Evolutionary conservation across 768 basidiomycete species (phyloP), one percentile per base, ranked within the genome.

Genomic region (Leccinum pellstonianum): DNA sequence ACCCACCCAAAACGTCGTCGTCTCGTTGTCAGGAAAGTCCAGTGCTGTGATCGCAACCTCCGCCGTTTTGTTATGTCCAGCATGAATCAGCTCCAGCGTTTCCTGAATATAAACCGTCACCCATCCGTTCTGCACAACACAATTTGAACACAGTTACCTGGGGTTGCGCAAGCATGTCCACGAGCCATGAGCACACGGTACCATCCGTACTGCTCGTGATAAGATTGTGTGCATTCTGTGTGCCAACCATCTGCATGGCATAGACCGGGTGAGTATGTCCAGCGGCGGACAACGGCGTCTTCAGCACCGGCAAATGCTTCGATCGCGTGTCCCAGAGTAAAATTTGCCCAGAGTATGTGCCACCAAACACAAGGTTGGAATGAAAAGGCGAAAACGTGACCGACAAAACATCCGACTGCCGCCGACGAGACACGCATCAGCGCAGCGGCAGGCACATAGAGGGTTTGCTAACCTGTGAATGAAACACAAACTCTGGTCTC

Each of bases 181-280:
- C 92, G 10, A 96, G 78, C 97, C 97, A 99, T 72, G 91, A 93
- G 75, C 97, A 98, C 5, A 99, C 93, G 27, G 89, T 89, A 3
- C 97, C 97, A 73, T 99, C 97, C 11, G 97, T 98, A 67, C 95
- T 97, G 68, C 91, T 93, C 11, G 95, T 94, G 64, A 99, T 94
- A 59, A 99, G 77, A 70, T 97, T 98, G 74, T 98, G 95, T 1
- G 97, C 97, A 71, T 98, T 98, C 75, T 98, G 97, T 2, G 97
- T 98, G 9, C 97, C 97, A 15, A 98, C 92, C 88, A 98, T 94
- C 65, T 91, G 88, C 88, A 99, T 97, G 0, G 93, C 91, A 77
- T 99, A 99, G 41, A 99, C 93, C 0, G 97, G 97, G 75, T 99
- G 96, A 4, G 97, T 98, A 70, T 99, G 97, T 0, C 97, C 97